Evolutionary conservation across 75 land plant genomes (phyloP).

Genomic region (Azolla pinnata): DNA sequence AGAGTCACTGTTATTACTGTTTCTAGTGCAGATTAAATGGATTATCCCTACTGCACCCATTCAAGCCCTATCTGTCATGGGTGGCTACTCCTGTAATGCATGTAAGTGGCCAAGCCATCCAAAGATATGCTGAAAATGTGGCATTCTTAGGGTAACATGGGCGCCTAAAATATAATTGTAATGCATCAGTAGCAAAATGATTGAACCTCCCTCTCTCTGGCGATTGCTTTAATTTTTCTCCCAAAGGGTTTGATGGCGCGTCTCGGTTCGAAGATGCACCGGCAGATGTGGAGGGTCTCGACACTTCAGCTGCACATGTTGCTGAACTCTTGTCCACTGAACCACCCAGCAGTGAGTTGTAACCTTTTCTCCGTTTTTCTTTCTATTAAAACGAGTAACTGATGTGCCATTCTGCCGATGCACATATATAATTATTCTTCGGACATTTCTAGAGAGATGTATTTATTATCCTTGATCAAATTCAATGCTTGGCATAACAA

Average conservation of each 20-base stretch:
- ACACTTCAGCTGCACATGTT: slow-evolving; percentile 84
- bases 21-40: slow-evolving; percentile 75
- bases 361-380: no score
- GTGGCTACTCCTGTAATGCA: slow-evolving; percentile 76
- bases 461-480: no score
- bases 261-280: slow-evolving; percentile 54
- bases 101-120: slow-evolving; percentile 33
- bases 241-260: slow-evolving; percentile 76
- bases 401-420: no score
- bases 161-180: no score
- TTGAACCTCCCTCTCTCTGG: background rate
- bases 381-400: no score
- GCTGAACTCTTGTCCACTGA: slow-evolving; percentile 77
- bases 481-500: no score
- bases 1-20: background rate
- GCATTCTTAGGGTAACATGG: background rate
- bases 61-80: slow-evolving; percentile 53
- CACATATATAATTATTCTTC: no score
- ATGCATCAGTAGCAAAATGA: no score
- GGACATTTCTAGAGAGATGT: no score
- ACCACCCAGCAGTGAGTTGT: slow-evolving; percentile 62
- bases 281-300: slow-evolving; percentile 73
- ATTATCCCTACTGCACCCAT: slow-evolving; percentile 93
- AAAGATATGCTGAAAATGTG: background rate
- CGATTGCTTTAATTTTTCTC: slow-evolving; percentile 12